phyloP scores from a whole-genome alignment of 768 basidiomycete genomes.

The Amanita muscaria region DNA sequence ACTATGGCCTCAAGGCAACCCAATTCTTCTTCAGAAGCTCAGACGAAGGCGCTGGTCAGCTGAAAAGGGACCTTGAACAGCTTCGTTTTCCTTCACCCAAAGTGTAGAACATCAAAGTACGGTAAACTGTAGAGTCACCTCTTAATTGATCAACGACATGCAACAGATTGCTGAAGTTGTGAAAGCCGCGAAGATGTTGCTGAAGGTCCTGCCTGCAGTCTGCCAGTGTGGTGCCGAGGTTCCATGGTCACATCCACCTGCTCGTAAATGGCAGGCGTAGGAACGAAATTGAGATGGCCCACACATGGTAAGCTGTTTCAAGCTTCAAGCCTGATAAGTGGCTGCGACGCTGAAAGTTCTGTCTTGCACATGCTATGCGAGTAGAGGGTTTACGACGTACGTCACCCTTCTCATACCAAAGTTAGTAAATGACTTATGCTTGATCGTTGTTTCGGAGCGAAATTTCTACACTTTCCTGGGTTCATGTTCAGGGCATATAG shows the following conservation, averaged over 20 bases:
- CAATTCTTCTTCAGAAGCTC: conserved; percentile 2
- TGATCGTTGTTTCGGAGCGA: too few species aligned
- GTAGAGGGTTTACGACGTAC: too few species aligned
- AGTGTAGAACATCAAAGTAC: neutral
- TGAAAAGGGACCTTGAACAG: neutral
- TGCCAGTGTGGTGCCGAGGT: conserved; percentile 51
- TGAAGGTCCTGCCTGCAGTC: conserved; percentile 73
- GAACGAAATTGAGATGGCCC: too few species aligned
- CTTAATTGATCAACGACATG: conserved; percentile 30
- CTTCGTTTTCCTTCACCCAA: neutral
- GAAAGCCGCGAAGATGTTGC: conserved; percentile 23
- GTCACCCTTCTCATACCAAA: too few species aligned
- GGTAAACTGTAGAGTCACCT: conserved; percentile 38
- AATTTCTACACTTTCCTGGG: too few species aligned
- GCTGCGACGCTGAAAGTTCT: too few species aligned
- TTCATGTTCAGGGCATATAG: too few species aligned
- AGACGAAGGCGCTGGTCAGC: neutral
- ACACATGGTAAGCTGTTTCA: too few species aligned
- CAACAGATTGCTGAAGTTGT: conserved; percentile 21
- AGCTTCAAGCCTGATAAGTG: too few species aligned
- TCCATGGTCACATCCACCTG: conserved; percentile 20
- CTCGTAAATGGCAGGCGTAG: too few species aligned
- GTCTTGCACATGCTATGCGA: too few species aligned
- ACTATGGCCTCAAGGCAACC: conserved; percentile 4
- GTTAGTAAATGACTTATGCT: too few species aligned